A percentile compares a stretch with the other conserved stretches of the same genome.
Conservation (phyloP, 177 flowering plant genomes). For the Vitis hybrid region DNA sequence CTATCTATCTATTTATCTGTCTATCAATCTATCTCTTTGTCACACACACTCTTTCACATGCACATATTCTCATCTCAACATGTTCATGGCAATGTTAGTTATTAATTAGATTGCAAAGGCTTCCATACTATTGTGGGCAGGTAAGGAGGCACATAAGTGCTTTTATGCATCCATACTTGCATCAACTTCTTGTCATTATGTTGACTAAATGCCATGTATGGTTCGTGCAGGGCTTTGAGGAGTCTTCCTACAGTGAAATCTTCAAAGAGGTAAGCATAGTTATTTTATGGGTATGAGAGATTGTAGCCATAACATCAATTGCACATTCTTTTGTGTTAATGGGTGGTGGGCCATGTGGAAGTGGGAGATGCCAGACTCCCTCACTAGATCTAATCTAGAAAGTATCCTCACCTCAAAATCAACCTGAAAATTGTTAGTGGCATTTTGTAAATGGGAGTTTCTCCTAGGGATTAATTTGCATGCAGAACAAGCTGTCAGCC, state of each 20-base stretch:
- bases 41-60: not conserved
- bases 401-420: not conserved
- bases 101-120: not conserved
- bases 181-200: not conserved
- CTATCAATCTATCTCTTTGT: not conserved
- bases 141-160: not conserved
- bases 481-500: no score
- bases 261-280: conserved; percentile 81
- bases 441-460: no score
- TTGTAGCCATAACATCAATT: not conserved
- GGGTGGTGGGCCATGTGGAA: not conserved
- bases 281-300: not conserved
- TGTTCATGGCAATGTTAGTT: conserved; percentile 3
- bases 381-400: not conserved
- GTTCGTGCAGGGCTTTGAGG: conserved; percentile 67
- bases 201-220: conserved; percentile 8
- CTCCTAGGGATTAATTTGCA: no score
- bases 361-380: not conserved
- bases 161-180: not conserved
- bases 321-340: not conserved
- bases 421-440: not conserved
- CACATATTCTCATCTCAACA: not conserved
- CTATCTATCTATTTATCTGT: conserved; percentile 4
- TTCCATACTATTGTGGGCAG: not conserved
- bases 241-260: conserved; percentile 59